phyloP scores from a whole-genome alignment of 768 basidiomycete genomes.

The Phanerochaete sordida region DNA sequence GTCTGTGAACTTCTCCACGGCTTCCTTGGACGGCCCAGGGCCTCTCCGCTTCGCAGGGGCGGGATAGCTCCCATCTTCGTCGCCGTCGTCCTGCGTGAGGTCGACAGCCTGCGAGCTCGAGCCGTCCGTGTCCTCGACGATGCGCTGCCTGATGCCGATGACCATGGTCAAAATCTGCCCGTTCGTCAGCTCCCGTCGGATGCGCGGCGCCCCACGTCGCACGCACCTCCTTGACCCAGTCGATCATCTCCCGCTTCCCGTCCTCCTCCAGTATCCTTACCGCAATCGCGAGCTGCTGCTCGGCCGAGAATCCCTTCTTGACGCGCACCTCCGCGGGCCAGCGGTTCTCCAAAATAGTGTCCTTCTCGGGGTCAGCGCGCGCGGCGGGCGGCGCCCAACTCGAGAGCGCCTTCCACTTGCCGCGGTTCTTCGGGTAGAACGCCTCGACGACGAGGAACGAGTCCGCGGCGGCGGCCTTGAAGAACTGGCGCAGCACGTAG shows the following conservation, averaged over 20 bases:
- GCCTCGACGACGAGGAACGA: slow-evolving; percentile 89
- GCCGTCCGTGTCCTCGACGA: slow-evolving; percentile 61
- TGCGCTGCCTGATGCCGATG: slow-evolving; percentile 53
- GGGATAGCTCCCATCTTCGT: slow-evolving; percentile 32
- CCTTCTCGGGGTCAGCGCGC: slow-evolving; percentile 25
- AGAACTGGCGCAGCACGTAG: slow-evolving; percentile 88
- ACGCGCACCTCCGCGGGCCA: slow-evolving; percentile 71
- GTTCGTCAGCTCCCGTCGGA: not conserved
- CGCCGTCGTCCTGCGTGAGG: slow-evolving; percentile 31
- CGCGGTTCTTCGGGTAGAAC: slow-evolving; percentile 87
- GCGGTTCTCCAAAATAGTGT: slow-evolving; percentile 34
- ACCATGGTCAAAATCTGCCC: slow-evolving; percentile 58
- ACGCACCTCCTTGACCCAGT: slow-evolving; percentile 81
- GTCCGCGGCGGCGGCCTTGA: slow-evolving; percentile 84
- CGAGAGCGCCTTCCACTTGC: slow-evolving; percentile 82
- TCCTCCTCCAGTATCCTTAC: slow-evolving; percentile 70
- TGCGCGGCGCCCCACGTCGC: no score
- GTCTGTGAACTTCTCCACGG: slow-evolving; percentile 65
- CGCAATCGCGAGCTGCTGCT: slow-evolving; percentile 85
- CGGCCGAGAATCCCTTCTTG: slow-evolving; percentile 86
- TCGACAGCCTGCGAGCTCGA: slow-evolving; percentile 28
- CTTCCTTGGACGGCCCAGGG: slow-evolving; percentile 72
- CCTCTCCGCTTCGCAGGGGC: slow-evolving; percentile 27
- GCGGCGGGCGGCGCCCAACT: slow-evolving; percentile 59
- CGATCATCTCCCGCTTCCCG: slow-evolving; percentile 59